Base-by-base conservation (phyloP, 192 early-diverging fungal genomes). In the Pilobolus umbonatus region DNA sequence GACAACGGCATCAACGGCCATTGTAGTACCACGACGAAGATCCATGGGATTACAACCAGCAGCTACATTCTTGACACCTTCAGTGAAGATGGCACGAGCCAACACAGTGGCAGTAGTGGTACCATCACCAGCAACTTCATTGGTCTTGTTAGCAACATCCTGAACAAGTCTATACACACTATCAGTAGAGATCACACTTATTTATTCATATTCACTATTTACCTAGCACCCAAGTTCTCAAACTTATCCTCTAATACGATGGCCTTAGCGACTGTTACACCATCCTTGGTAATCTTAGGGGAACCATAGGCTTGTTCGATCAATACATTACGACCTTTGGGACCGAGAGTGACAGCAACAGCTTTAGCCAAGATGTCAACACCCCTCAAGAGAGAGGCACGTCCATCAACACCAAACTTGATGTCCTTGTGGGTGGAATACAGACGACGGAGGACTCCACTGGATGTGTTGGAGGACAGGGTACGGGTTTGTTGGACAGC, bases 271-370 rank as follows among this genome's bases (percentile, higher is more conserved):
- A 99, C 98, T 48, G 98, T 95, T 36, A 99, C 98, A 74, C 98
- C 98, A 75, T 99, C 98, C 88, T 99, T 99, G 73, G 98, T 99
- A 80, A 99, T 99, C 84, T 98, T 98, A 61, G 97, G 97, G 35
- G 87, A 84, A 34, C 96, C 97, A 61, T 96, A 99, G 34, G 92
- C 71, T 75, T 99, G 97, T 74, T 96, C 93, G 70, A 99, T 99
- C 60, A 99, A 80, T 19, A 99, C 98, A 71, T 96, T 97, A 67
- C 98, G 85, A 67, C 98, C 98, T 80, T 98, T 98, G 62, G 98
- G 98, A 29, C 98, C 98, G 22, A 99, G 87, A 35, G 98, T 99
- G 62, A 95, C 91, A n/a, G 98, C 95, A 19, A 99, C 98, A 21
- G 98, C 95, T 70, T 89, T 94, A 69, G 98, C 93, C 40, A 99